A percentile compares a stretch with the other conserved stretches of the same genome.
Conservation (phyloP, 768 basidiomycete genomes). For the Auricularia sp. region DNA sequence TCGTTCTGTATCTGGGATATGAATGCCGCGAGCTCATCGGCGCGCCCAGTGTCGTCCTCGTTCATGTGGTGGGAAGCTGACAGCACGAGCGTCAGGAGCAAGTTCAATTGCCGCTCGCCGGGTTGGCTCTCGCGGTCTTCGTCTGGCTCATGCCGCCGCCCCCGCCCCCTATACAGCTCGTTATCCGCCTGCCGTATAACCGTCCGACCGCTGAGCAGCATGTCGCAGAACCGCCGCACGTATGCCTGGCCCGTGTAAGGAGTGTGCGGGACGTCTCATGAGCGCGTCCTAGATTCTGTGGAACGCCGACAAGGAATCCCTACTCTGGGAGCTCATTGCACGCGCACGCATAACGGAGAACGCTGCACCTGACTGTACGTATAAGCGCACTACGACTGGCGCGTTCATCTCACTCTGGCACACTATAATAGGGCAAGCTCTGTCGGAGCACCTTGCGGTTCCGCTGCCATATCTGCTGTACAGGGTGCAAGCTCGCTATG, state of each 20-base stretch:
- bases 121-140: background rate
- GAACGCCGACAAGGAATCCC: constrained; percentile 73
- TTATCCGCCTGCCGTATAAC: constrained; percentile 70
- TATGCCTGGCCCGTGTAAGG: constrained; percentile 25
- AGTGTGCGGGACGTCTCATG: background rate
- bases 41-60: background rate
- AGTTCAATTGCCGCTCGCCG: background rate
- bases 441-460: constrained; percentile 68
- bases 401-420: no score
- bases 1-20: constrained; percentile 21
- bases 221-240: constrained; percentile 54
- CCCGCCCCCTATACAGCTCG: constrained; percentile 46
- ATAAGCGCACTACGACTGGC: background rate
- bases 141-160: constrained; percentile 1
- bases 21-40: constrained; percentile 16
- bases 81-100: background rate
- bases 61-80: constrained; percentile 2
- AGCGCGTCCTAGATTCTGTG: constrained; percentile 56
- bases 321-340: constrained; percentile 81
- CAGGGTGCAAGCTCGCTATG: constrained; percentile 72
- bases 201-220: constrained; percentile 51
- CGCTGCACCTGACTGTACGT: constrained; percentile 63
- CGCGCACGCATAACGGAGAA: constrained; percentile 63
- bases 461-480: constrained; percentile 79
- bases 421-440: constrained; percentile 56